Conservation (phyloP, 2,329 filamentous ascomycete genomes). For the Apiospora aurea region DNA sequence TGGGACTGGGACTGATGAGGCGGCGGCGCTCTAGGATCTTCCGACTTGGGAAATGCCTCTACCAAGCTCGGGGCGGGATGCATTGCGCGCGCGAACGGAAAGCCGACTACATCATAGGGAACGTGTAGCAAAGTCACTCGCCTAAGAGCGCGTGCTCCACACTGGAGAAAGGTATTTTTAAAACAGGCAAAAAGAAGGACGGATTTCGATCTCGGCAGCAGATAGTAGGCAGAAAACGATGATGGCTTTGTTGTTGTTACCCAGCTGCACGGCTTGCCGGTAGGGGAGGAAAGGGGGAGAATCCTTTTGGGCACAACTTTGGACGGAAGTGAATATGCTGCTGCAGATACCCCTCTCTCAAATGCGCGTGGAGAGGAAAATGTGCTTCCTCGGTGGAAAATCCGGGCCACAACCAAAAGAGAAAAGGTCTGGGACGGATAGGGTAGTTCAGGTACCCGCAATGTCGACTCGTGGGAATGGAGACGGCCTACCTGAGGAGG, state of each 20-base stretch:
- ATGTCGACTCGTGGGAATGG: conserved; percentile 12
- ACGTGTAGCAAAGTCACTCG: conserved; percentile 22
- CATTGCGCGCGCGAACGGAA: conserved; percentile 33
- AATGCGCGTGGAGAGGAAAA: conserved; percentile 20
- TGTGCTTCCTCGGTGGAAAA: conserved; percentile 21
- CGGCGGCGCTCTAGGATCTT: conserved; percentile 41
- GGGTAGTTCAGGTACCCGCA: conserved; percentile 21
- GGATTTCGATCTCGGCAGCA: neutral
- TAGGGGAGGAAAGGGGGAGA: conserved; percentile 19
- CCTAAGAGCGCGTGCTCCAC: conserved; percentile 22
- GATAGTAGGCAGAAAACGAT: neutral
- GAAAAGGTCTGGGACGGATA: conserved; percentile 19
- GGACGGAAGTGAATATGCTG: conserved; percentile 19
- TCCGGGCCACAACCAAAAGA: conserved; percentile 14
- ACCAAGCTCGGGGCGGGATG: conserved; percentile 45
- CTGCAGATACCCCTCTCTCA: conserved; percentile 22
- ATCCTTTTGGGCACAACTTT: conserved; percentile 20
- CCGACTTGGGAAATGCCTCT: conserved; percentile 45
- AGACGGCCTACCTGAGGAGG: neutral
- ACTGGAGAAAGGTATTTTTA: conserved; percentile 1
- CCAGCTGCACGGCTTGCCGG: conserved; percentile 17
- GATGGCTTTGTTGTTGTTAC: neutral
- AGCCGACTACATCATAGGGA: conserved; percentile 26
- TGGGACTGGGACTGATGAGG: conserved; percentile 28
- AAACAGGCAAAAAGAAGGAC: neutral